These are phyloP conservation scores for Arthroderma sp. DNA, from an alignment of 2,329 filamentous ascomycete genomes.

Conservation along the genomic window DNA sequence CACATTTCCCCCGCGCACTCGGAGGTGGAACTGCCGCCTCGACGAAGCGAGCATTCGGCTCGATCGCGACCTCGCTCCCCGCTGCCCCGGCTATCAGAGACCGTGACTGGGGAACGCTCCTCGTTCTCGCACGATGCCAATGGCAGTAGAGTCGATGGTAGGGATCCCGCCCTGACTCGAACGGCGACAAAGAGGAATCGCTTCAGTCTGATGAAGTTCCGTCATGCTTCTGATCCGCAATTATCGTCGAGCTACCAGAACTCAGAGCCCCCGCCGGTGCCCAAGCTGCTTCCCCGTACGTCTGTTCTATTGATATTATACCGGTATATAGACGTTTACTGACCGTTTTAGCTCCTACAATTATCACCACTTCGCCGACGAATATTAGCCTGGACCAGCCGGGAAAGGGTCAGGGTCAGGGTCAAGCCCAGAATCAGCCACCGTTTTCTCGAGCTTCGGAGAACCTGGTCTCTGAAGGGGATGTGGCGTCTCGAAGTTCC, in stretches of 20 bases:
- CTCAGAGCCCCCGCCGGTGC: slow-evolving; percentile 40
- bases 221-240: slow-evolving; percentile 88
- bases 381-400: slow-evolving; percentile 42
- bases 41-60: not conserved
- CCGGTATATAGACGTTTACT: not conserved
- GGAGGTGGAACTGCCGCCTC: not conserved
- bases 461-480: not conserved
- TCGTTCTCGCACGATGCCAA: not conserved
- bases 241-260: slow-evolving; percentile 62
- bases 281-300: slow-evolving; percentile 30
- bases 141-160: not conserved
- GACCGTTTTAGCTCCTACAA: slow-evolving; percentile 41
- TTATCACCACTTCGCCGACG: slow-evolving; percentile 87
- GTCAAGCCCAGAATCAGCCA: not conserved
- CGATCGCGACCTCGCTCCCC: slow-evolving; percentile 2
- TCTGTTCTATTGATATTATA: slow-evolving; percentile 11
- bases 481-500: not conserved
- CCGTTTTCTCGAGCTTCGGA: not conserved
- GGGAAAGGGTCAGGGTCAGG: not conserved
- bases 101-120: not conserved
- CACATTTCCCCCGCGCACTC: not conserved
- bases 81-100: slow-evolving; percentile 2
- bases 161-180: slow-evolving; percentile 5
- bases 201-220: slow-evolving; percentile 64
- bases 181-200: slow-evolving; percentile 28